Evolutionary conservation across 148 eudicot species (phyloP).

Genomic region (Chenopodium suecicum): DNA sequence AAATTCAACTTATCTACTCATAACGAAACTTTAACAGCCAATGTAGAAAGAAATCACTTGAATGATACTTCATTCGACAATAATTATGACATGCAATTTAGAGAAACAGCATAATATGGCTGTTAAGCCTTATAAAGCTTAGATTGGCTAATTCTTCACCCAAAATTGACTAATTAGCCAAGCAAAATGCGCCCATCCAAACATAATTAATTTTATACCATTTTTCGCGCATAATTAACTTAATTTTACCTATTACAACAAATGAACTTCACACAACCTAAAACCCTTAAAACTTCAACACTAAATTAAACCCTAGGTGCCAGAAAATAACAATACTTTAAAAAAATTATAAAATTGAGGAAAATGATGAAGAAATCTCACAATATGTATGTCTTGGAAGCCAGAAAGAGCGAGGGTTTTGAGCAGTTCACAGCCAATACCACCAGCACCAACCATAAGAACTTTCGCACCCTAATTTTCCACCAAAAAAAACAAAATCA

Average conservation of each 20-base stretch:
- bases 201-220: too few relatives aligned
- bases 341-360: background rate
- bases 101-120: background rate
- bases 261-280: slow-evolving; percentile 1
- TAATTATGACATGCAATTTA: background rate
- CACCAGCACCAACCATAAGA: slow-evolving; percentile 99
- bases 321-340: background rate
- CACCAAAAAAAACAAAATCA: background rate
- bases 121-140: too few relatives aligned
- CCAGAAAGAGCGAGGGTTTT: slow-evolving; percentile 96
- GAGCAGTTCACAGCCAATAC: slow-evolving; percentile 96
- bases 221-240: background rate
- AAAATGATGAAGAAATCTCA: slow-evolving; percentile 28
- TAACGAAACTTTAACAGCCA: background rate
- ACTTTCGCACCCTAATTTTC: slow-evolving; percentile 69
- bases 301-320: background rate
- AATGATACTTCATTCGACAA: background rate
- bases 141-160: too few relatives aligned
- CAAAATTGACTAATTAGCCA: background rate
- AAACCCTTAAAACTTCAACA: background rate
- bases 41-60: background rate
- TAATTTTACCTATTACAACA: background rate
- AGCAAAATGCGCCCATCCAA: background rate
- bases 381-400: slow-evolving; percentile 81
- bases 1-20: background rate